Conservation (phyloP, 495 filamentous ascomycete species). For the Penicillium pancosmium region DNA sequence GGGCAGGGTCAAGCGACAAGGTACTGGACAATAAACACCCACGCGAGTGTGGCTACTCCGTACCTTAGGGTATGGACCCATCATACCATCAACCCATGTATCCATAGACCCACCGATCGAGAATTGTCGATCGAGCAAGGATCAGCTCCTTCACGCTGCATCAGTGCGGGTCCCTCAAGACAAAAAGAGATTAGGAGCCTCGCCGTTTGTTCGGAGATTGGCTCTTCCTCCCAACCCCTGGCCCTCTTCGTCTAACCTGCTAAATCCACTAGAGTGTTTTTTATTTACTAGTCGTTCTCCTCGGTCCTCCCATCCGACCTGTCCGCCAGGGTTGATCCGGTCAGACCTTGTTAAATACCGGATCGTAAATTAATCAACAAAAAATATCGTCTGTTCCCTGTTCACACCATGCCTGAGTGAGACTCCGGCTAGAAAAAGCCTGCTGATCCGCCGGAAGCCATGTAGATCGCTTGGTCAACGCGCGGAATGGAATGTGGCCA, state of each 20-base stretch:
- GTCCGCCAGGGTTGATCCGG: conserved; percentile 1
- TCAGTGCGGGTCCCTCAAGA: conserved; percentile 7
- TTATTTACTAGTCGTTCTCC: conserved; percentile 1
- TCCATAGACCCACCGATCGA: conserved; percentile 20
- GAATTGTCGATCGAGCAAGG: conserved; percentile 27
- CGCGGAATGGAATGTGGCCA: conserved; percentile 24
- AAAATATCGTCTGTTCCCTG: not conserved
- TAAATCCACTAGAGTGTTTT: conserved; percentile 6
- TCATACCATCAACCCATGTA: conserved; percentile 7
- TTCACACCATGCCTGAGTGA: conserved; percentile 13
- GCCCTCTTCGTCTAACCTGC: not conserved
- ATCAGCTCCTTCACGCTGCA: conserved; percentile 20
- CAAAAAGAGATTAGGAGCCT: conserved; percentile 15
- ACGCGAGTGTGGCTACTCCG: conserved; percentile 12
- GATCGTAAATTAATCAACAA: not conserved
- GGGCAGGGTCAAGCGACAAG: conserved; percentile 12
- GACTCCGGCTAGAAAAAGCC: not conserved
- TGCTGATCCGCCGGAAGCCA: conserved; percentile 9
- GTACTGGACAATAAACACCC: conserved; percentile 20
- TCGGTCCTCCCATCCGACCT: conserved; percentile 12
- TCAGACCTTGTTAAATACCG: conserved; percentile 1
- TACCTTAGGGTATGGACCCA: not conserved
- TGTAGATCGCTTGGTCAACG: conserved; percentile 11
- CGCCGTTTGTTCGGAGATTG: conserved; percentile 14
- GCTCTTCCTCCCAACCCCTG: not conserved